Percentiles rank a stretch among this genome's conserved stretches.
phyloP scores from a whole-genome alignment of 73 alveolate species.

The Effrenium voratum region DNA sequence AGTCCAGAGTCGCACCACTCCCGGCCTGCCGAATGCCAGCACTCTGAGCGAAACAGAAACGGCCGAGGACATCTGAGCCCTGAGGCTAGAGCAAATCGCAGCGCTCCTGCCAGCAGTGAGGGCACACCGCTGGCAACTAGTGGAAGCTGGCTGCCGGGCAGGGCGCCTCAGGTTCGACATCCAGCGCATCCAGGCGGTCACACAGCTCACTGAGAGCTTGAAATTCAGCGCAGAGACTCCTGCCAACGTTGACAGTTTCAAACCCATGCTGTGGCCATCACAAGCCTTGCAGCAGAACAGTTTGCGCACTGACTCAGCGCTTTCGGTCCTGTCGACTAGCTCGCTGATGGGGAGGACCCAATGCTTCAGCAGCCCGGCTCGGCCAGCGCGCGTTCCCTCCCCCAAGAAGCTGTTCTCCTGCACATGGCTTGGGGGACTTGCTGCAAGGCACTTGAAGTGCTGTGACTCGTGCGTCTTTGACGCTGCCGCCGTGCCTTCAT shows the following conservation, averaged over 20 bases:
- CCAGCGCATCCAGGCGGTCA: constrained; percentile 50
- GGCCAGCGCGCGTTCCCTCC: constrained; percentile 75
- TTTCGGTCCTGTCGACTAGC: constrained; percentile 69
- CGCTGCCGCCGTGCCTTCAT: not conserved
- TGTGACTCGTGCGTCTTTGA: not conserved
- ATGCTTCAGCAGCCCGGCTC: constrained; percentile 25
- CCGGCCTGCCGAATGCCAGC: constrained; percentile 33
- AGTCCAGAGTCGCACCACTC: constrained; percentile 39
- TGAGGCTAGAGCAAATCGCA: too few species aligned
- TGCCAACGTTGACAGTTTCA: too few species aligned
- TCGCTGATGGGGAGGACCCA: constrained; percentile 68
- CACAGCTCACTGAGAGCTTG: constrained; percentile 68
- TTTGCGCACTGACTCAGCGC: too few species aligned
- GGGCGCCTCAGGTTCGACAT: too few species aligned
- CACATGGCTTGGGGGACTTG: not conserved
- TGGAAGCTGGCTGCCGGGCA: too few species aligned
- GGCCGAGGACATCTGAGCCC: too few species aligned
- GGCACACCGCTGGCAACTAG: too few species aligned
- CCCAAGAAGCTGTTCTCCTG: constrained; percentile 90
- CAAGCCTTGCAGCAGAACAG: too few species aligned
- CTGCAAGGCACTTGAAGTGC: not conserved
- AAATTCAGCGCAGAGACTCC: constrained; percentile 80
- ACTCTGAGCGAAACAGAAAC: too few species aligned
- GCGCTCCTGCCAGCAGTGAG: too few species aligned
- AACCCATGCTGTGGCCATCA: too few species aligned